These are phyloP conservation scores for Arthrobotrys iridis DNA, from an alignment of 2,329 filamentous ascomycete species.

Conservation along the genomic window DNA sequence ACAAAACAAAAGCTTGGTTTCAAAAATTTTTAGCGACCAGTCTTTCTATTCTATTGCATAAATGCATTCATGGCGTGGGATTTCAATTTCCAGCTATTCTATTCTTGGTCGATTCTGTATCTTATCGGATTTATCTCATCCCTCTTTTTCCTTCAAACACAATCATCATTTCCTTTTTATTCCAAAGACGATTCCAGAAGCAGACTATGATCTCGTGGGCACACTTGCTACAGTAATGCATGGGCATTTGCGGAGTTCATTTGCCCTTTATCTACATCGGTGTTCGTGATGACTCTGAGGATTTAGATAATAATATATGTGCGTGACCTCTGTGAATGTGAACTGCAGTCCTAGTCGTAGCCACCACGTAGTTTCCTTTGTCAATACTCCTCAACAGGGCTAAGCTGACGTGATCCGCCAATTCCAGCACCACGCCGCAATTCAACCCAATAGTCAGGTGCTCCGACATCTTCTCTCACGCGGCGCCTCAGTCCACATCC, in stretches of 20 bases:
- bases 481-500: constrained; percentile 74
- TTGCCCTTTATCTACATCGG: not conserved
- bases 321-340: constrained; percentile 18
- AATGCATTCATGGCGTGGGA: constrained; percentile 44
- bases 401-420: constrained; percentile 36
- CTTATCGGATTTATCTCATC: not conserved
- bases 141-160: not conserved
- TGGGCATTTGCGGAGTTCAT: constrained; percentile 25
- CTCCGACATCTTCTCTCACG: constrained; percentile 69
- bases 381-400: constrained; percentile 1
- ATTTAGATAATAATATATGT: not conserved
- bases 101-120: constrained; percentile 1
- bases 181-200: constrained; percentile 18
- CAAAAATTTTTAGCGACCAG: not conserved
- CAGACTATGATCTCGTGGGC: constrained; percentile 40
- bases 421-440: constrained; percentile 61
- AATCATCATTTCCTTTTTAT: not conserved
- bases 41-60: constrained; percentile 9
- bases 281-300: not conserved
- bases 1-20: constrained; percentile 2
- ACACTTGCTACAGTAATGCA: constrained; percentile 1
- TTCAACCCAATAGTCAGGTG: constrained; percentile 66
- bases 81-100: not conserved
- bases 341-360: constrained; percentile 29
- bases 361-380: constrained; percentile 8